Evolutionary conservation across 2,329 filamentous ascomycete genomes (phyloP).

Genomic region (Pyrenochaeta sp.): DNA sequence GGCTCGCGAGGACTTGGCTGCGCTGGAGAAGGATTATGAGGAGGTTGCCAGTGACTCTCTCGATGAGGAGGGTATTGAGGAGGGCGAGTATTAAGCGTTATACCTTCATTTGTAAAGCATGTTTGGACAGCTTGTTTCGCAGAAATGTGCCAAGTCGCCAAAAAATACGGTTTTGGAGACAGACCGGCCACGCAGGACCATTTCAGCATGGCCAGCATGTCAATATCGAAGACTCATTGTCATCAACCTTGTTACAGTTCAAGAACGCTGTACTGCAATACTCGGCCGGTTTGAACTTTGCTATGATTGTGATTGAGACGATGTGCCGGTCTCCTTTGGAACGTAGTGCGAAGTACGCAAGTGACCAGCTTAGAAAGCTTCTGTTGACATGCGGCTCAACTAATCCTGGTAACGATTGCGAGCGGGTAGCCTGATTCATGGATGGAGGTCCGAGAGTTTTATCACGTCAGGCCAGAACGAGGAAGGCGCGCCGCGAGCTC

Average conservation of each 20-base stretch:
- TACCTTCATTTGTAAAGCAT: constrained; percentile 29
- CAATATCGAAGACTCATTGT: neutral
- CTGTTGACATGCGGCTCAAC: constrained; percentile 2
- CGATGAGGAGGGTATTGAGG: constrained; percentile 65
- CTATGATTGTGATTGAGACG: neutral
- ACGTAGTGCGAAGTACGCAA: neutral
- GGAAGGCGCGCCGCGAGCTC: constrained; percentile 21
- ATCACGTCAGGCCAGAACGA: constrained; percentile 35
- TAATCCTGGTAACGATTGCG: constrained; percentile 19
- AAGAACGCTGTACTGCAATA: neutral
- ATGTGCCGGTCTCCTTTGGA: neutral
- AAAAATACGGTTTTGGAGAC: constrained; percentile 1
- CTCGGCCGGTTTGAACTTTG: neutral
- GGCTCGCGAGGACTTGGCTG: constrained; percentile 84
- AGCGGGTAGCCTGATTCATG: constrained; percentile 1
- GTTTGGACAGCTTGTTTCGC: constrained; percentile 26
- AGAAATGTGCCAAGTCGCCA: constrained; percentile 2
- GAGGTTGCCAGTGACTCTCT: constrained; percentile 78
- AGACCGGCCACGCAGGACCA: constrained; percentile 10
- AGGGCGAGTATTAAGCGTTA: constrained; percentile 57
- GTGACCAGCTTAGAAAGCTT: neutral
- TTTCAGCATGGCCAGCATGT: neutral
- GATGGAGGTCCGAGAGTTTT: constrained; percentile 2
- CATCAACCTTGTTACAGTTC: neutral
- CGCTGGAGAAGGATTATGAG: constrained; percentile 86